Evolutionary conservation across 1,284 basidiomycete species (phyloP), one percentile per base, ranked within the genome.

Genomic region (Exsudoporus floridanus): DNA sequence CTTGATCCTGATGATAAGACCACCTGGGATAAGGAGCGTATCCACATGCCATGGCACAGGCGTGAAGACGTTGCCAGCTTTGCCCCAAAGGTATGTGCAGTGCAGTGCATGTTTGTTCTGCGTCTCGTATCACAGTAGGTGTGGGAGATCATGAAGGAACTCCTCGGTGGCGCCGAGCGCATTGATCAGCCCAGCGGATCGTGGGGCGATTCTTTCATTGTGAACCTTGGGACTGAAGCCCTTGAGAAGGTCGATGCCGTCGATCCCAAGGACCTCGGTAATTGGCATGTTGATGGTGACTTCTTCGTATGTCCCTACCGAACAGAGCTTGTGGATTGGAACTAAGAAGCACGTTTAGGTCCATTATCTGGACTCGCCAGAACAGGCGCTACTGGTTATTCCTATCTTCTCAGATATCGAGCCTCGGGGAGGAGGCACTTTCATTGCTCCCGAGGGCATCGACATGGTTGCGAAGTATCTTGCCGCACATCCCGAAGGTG

Each of bases 31-130:
- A 67, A 67, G 36, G 80, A 83, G 56, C 72, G 75, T 23, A 74
- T 78, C 39, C 77, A 83, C 60, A 80, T 83, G 77, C 82, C 81
- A 7, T 75, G 63, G 60, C 78, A 79, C 60, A 72, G 61, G 33
- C 67, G 28, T 19, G 36, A 53, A 54, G 63, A 63, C 35, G 76
- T 82, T 12, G 67, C 73, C 6, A 70, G 63, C 0, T 82, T 83
- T 62, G 76, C 80, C 8, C 81, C 82, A 1, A 81, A 78, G 70
- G 80, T 77, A 35, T 42, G 6, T 33, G 16, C 18, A 27, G 12
- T 14, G 8, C 30, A 27, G 7, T 28, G 10, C 18, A 25, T 31
- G 5, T 23, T 27, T 34, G 12, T 6, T 19, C 27, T 19, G 13
- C 8, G 27, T 27, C 21, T 30, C 9, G 23, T 55, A 25, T 6